Percentiles rank a stretch among this genome's conserved stretches.
Conservation (phyloP, 2,329 filamentous ascomycete species). For the Massarina eburnea region DNA sequence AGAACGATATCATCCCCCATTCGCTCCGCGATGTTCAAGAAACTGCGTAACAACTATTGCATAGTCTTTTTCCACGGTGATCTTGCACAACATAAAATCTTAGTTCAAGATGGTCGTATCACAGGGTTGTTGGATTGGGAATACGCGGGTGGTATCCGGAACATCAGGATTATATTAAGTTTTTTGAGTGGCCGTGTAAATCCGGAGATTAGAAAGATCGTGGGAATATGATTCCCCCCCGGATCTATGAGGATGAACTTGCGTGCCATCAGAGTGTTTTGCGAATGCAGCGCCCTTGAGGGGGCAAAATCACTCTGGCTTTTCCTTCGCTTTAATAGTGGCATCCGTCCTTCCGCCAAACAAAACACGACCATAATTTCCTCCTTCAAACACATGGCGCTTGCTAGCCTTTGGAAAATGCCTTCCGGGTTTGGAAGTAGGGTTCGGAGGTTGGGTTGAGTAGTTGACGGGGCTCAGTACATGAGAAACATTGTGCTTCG, state of each 20-base stretch:
- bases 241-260: conserved; percentile 5
- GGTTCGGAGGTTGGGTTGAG: neutral
- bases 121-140: conserved; percentile 16
- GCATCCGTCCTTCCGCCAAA: conserved; percentile 2
- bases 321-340: conserved; percentile 5
- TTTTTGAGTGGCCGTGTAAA: conserved; percentile 6
- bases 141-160: conserved; percentile 15
- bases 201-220: conserved; percentile 8
- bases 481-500: no score
- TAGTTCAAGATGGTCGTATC: conserved; percentile 13
- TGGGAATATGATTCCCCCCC: conserved; percentile 7
- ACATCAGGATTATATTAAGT: conserved; percentile 17
- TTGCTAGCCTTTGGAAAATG: conserved; percentile 1
- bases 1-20: conserved; percentile 3
- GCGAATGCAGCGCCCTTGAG: conserved; percentile 8
- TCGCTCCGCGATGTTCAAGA: conserved; percentile 4
- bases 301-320: conserved; percentile 3
- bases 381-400: neutral
- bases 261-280: conserved; percentile 7
- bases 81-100: conserved; percentile 15
- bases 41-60: conserved; percentile 8
- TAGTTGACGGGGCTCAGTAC: neutral
- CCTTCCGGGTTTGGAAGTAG: neutral
- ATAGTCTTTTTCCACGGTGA: conserved; percentile 19
- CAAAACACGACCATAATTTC: conserved; percentile 2